Evolutionary conservation across 1,284 basidiomycete genomes (phyloP).

Genomic region (Fomitopsis pinicola): DNA sequence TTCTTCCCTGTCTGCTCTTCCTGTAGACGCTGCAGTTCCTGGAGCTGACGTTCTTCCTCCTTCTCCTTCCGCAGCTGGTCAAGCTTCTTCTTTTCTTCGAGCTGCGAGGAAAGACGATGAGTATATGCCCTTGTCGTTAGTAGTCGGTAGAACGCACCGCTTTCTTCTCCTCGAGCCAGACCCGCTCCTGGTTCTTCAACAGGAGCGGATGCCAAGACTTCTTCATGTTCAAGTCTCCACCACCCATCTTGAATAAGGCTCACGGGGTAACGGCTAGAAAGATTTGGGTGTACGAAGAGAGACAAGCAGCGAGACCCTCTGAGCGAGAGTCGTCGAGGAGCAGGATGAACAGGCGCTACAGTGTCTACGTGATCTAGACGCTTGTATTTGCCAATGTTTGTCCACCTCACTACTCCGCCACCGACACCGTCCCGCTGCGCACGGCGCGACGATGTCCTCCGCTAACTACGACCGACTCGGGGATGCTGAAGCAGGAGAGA

Average conservation of each 20-base stretch:
- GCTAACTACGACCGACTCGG: conserved; percentile 25
- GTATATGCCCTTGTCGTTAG: not conserved
- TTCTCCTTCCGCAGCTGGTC: conserved; percentile 96
- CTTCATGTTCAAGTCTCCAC: conserved; percentile 94
- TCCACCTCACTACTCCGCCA: conserved; percentile 7
- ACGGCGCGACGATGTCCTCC: conserved; percentile 19
- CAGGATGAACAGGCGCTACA: not conserved
- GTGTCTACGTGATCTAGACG: too few relatives aligned
- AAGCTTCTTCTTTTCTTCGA: conserved; percentile 97
- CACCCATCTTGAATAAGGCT: conserved; percentile 78
- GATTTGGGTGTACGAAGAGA: conserved; percentile 8
- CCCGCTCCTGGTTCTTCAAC: conserved; percentile 97
- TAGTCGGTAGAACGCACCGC: conserved; percentile 51
- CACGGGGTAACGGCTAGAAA: conserved; percentile 10
- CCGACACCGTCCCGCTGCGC: not conserved
- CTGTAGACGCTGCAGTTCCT: conserved; percentile 92
- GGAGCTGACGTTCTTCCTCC: conserved; percentile 94
- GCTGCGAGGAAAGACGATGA: conserved; percentile 36
- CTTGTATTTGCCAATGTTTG: conserved; percentile 17
- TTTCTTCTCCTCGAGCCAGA: conserved; percentile 98
- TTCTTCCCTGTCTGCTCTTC: conserved; percentile 95
- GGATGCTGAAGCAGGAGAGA: conserved; percentile 34
- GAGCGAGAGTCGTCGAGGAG: not conserved
- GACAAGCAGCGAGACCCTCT: conserved; percentile 4
- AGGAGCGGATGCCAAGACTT: conserved; percentile 99